These are phyloP conservation scores for Cryptosporidium sp. DNA, from an alignment of 169 alveolate species.

Conservation along the genomic window DNA sequence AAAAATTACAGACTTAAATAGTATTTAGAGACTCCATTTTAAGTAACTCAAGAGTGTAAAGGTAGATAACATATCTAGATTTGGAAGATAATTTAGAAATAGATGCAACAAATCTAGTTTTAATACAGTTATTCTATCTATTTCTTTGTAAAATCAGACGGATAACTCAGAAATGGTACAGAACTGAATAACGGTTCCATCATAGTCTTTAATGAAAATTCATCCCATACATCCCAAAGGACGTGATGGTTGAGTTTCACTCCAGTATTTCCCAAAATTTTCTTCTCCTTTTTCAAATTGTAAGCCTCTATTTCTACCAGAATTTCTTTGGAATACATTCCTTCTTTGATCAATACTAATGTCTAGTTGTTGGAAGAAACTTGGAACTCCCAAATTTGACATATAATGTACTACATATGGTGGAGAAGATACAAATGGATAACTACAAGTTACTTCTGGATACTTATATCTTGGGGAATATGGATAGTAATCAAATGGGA, in stretches of 20 bases:
- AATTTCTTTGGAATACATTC: constrained; percentile 70
- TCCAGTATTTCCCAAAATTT: constrained; percentile 54
- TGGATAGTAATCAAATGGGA: constrained; percentile 70
- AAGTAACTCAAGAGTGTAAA: background rate
- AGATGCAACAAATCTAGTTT: background rate
- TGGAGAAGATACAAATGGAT: constrained; percentile 75
- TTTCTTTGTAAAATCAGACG: background rate
- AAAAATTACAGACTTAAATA: background rate
- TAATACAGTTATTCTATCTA: background rate
- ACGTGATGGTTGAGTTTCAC: constrained; percentile 53
- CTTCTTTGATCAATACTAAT: constrained; percentile 69
- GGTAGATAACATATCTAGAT: background rate
- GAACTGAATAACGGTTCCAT: background rate
- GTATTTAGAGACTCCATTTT: background rate
- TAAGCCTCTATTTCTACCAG: constrained; percentile 5
- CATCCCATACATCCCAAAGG: constrained; percentile 75
- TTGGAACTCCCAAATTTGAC: constrained; percentile 71
- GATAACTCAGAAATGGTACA: background rate
- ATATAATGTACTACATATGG: constrained; percentile 73
- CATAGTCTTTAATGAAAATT: background rate
- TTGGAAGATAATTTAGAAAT: background rate
- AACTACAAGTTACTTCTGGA: constrained; percentile 73
- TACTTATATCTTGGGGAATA: constrained; percentile 69
- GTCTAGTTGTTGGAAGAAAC: constrained; percentile 66
- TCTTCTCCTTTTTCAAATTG: constrained; percentile 68